A percentile compares a stretch with the other conserved stretches of the same genome.
Evolutionary conservation across 2,329 filamentous ascomycete genomes (phyloP).

Genomic region (Colletotrichum tropicale): DNA sequence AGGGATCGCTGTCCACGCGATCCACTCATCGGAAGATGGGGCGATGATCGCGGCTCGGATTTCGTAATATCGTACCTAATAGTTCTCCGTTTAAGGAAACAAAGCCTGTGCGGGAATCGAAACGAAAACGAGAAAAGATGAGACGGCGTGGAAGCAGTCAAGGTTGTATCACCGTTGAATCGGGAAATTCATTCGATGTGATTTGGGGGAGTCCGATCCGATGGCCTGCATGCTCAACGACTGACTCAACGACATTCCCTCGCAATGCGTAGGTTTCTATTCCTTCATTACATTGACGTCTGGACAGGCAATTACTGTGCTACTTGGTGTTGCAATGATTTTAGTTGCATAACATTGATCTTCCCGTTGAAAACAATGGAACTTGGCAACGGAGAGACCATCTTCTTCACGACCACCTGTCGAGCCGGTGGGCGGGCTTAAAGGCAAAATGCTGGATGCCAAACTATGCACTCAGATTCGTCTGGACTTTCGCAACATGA

Average conservation of each 20-base stretch:
- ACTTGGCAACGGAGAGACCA: not conserved
- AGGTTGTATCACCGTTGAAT: conserved; percentile 4
- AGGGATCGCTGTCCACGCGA: not conserved
- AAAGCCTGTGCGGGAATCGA: conserved; percentile 6
- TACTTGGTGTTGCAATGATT: fast-evolving
- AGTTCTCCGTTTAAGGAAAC: not conserved
- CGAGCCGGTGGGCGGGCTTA: not conserved
- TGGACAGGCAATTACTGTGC: not conserved
- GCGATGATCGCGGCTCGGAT: not conserved
- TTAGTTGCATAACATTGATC: fast-evolving
- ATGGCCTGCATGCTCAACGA: not conserved
- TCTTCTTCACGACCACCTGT: not conserved
- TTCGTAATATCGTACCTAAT: not conserved
- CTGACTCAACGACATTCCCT: not conserved
- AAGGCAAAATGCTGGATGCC: not conserved
- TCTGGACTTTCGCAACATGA: not conserved
- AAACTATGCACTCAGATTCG: not conserved
- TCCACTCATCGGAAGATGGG: not conserved
- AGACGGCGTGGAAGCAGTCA: not conserved
- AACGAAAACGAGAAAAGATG: conserved; percentile 11
- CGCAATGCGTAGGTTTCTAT: not conserved
- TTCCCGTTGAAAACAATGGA: not conserved
- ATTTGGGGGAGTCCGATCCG: not conserved
- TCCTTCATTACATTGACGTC: not conserved
- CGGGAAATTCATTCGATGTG: conserved; percentile 6